Base-by-base conservation (phyloP, 306 rosid species). In the Cucurbita moschata region DNA sequence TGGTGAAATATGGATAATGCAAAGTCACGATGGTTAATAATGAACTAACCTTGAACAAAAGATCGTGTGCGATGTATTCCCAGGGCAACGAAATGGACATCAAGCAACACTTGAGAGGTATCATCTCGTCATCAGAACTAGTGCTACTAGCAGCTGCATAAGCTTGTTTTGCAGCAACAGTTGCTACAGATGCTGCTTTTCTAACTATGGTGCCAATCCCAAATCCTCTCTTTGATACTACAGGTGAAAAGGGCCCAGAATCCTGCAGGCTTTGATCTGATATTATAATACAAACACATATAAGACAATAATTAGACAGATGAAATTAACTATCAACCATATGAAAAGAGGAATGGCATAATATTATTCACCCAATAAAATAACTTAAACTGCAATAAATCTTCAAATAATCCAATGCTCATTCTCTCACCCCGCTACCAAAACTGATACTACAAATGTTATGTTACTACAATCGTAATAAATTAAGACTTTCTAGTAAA, bases 41-140 rank as follows among this genome's bases (percentile, higher is more conserved):
- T 60, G 60, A 74, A 46, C 89, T 85, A 70, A 94, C 99, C 99
- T 89, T 94, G 82, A 89, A 91, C 78, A 94, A 85, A 83, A 94
- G 96, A 87, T 94, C 97, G 70, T 85, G 77, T 10, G 97, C 96
- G 61, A 94, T 94, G 79, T 88, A 78, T 76, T 94, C 99, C 99
- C 99, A 94, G 44, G 99, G 96, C 82, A 94, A 89, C 43, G 97
- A 85, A 78, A 94, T 86, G 77, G 99, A 91, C 96, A 94, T 94
- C 68, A 94, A 83, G 85, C 96, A 88, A 81, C 99, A 94, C 71
- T 94, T 94, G 80, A 94, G 88, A 79, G 99, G 97, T 74, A 91
- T 80, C 86, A 89, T 68, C 80, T 94, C 93, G 0, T 84, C 96
- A 75, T 90, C 95, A 68, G 81, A 82, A 73, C 85, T 54, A 57